phyloP scores from a whole-genome alignment of 2,329 filamentous ascomycete species.

The Paracorniculantispora psalliotae region DNA sequence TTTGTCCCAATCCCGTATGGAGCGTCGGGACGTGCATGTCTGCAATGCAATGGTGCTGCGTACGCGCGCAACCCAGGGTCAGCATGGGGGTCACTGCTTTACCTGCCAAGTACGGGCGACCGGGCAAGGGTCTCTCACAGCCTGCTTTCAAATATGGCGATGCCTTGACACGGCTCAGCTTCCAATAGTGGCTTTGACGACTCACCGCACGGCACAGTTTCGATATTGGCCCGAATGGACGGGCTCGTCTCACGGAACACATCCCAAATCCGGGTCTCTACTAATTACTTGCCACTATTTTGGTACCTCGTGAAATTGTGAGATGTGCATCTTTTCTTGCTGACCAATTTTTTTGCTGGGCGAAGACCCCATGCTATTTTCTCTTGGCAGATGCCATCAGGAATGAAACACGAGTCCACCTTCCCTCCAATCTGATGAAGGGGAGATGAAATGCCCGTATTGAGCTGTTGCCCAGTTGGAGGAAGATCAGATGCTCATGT shows the following conservation, averaged over 20 bases:
- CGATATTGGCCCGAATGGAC: not conserved
- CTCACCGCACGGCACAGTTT: not conserved
- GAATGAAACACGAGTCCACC: slow-evolving; percentile 1
- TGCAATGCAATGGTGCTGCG: not conserved
- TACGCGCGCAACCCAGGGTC: not conserved
- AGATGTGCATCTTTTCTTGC: not conserved
- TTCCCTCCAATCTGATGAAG: not conserved
- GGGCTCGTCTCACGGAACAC: not conserved
- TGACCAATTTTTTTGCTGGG: not conserved
- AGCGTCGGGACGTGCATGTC: not conserved
- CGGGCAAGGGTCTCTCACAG: not conserved
- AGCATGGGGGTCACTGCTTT: not conserved
- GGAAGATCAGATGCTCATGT: slow-evolving; percentile 8
- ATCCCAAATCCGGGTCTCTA: not conserved
- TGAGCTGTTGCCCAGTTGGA: not conserved
- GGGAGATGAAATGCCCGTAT: not conserved
- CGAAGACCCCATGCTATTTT: not conserved
- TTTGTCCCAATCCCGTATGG: not conserved
- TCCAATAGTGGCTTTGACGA: not conserved
- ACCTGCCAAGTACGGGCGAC: not conserved
- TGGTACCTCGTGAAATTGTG: not conserved
- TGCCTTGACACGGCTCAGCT: not conserved
- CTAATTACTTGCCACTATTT: too few species aligned
- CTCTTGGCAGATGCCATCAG: not conserved
- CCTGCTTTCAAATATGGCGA: not conserved